Percentiles rank a stretch among this genome's conserved stretches.
These are phyloP conservation scores for Pleodorina starrii DNA, from an alignment of 139 green algal genomes.

Conservation along the genomic window DNA sequence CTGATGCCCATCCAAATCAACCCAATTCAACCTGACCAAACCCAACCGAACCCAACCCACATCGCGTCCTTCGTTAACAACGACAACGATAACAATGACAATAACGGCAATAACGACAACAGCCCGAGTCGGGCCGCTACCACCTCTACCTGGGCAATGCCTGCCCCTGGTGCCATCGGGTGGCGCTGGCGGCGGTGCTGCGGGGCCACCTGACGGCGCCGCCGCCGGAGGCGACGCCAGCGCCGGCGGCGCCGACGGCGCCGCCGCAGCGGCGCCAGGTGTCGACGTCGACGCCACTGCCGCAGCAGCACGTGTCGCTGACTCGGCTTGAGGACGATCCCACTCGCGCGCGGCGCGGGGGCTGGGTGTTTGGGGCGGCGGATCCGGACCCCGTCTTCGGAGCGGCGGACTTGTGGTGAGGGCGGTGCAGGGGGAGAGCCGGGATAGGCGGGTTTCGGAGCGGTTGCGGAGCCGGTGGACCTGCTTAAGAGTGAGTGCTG, in stretches of 20 bases:
- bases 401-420: slow-evolving; percentile 72
- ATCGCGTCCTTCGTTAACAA: too few species aligned
- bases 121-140: slow-evolving; percentile 82
- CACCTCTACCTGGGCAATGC: slow-evolving; percentile 94
- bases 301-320: neutral
- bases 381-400: slow-evolving; percentile 67
- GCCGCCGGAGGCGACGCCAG: neutral
- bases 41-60: too few species aligned
- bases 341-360: slow-evolving; percentile 75
- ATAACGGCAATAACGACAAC: too few species aligned
- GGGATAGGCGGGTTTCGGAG: too few species aligned
- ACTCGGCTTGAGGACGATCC: slow-evolving; percentile 78
- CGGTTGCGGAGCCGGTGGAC: too few species aligned
- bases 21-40: too few species aligned
- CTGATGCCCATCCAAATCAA: too few species aligned
- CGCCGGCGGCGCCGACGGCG: neutral
- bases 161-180: slow-evolving; percentile 97
- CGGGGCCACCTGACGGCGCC: slow-evolving; percentile 60
- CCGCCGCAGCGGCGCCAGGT: neutral
- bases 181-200: slow-evolving; percentile 81
- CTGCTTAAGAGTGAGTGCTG: too few species aligned
- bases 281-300: neutral
- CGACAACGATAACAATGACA: too few species aligned
- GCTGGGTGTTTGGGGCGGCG: slow-evolving; percentile 55
- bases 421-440: too few species aligned